phyloP scores from a whole-genome alignment of 768 basidiomycete species.

The Scleroderma citrinum region DNA sequence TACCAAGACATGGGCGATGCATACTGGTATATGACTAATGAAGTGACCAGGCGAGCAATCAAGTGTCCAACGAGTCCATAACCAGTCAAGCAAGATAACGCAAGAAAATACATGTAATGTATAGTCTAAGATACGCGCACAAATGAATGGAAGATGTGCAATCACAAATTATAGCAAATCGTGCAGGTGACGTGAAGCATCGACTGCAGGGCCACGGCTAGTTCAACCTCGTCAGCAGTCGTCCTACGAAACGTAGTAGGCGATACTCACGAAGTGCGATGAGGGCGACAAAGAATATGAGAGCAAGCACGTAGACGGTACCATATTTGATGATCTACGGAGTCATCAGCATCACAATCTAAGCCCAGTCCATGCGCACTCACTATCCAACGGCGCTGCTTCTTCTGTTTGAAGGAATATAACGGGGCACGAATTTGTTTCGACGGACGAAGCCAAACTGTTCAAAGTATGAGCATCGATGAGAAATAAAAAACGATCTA shows the following conservation, averaged over 20 bases:
- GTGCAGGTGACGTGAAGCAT: constrained; percentile 57
- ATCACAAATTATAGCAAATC: constrained; percentile 62
- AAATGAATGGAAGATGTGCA: constrained; percentile 26
- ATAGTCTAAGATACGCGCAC: constrained; percentile 25
- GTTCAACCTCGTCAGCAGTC: constrained; percentile 7
- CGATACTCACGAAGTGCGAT: constrained; percentile 67
- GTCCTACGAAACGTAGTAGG: constrained; percentile 6
- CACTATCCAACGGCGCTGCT: constrained; percentile 87
- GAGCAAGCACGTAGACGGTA: constrained; percentile 61
- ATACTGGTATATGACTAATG: constrained; percentile 9
- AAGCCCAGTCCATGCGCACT: constrained; percentile 19
- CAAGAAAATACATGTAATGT: constrained; percentile 23
- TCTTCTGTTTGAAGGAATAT: constrained; percentile 84
- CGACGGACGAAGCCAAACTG: constrained; percentile 93
- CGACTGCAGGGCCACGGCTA: constrained; percentile 59
- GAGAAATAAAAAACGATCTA: neutral
- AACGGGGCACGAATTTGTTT: constrained; percentile 91
- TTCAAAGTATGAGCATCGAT: constrained; percentile 14
- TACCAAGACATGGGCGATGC: constrained; percentile 1
- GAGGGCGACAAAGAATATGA: constrained; percentile 67
- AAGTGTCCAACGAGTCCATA: neutral
- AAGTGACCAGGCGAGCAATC: neutral
- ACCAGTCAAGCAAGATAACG: neutral
- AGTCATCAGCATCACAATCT: constrained; percentile 6
- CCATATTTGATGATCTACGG: constrained; percentile 80